Evolutionary conservation across 768 basidiomycete genomes (phyloP).

Genomic region (Lactarius indigo): DNA sequence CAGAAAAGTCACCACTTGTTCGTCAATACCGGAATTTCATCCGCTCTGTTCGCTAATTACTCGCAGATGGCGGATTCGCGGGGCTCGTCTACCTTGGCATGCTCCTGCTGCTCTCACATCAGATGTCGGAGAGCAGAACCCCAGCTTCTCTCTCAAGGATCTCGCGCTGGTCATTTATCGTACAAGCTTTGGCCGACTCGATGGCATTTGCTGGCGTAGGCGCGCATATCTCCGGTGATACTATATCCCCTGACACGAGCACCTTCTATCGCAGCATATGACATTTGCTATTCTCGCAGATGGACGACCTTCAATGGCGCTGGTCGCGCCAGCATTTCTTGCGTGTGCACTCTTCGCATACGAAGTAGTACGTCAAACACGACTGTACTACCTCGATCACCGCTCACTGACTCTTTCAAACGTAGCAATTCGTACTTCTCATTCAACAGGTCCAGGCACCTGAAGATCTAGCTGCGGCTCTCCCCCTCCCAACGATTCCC

Average conservation of each 20-base stretch:
- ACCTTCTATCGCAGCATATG: slow-evolving; percentile 48
- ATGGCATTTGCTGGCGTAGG: slow-evolving; percentile 74
- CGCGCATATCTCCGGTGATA: not conserved
- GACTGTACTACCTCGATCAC: not conserved
- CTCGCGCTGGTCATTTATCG: slow-evolving; percentile 79
- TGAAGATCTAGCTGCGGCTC: slow-evolving; percentile 44
- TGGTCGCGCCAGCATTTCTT: slow-evolving; percentile 81
- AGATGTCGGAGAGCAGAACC: slow-evolving; percentile 71
- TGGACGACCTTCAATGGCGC: slow-evolving; percentile 73
- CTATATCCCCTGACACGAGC: not conserved
- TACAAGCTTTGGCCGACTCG: slow-evolving; percentile 75
- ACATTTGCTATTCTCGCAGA: slow-evolving; percentile 86
- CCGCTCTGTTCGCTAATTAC: not conserved
- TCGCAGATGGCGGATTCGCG: slow-evolving; percentile 68
- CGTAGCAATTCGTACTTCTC: slow-evolving; percentile 78
- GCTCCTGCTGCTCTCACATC: slow-evolving; percentile 65
- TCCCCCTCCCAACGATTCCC: slow-evolving; percentile 27
- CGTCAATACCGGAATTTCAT: not conserved
- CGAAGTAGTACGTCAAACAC: slow-evolving; percentile 58
- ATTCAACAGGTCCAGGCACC: slow-evolving; percentile 82
- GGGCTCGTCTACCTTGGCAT: slow-evolving; percentile 63
- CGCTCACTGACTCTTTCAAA: slow-evolving; percentile 4
- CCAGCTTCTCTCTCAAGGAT: slow-evolving; percentile 75
- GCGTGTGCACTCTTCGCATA: slow-evolving; percentile 77
- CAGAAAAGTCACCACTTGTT: slow-evolving; percentile 45